Evolutionary conservation across 495 filamentous ascomycete species (phyloP).

Genomic region (Penicillium egyptiacum): DNA sequence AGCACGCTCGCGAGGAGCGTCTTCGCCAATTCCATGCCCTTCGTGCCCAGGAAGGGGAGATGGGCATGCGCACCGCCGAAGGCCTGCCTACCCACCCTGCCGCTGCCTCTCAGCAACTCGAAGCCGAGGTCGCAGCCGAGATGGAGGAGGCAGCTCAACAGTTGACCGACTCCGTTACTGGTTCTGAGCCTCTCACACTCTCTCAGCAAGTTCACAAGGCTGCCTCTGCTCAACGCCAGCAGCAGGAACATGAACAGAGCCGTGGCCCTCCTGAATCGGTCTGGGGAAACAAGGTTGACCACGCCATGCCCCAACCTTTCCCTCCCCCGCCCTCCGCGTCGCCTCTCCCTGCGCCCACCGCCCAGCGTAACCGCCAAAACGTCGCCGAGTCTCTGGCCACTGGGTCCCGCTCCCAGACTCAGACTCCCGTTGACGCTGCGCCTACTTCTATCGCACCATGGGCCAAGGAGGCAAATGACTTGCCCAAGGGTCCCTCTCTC

Average conservation of each 20-base stretch:
- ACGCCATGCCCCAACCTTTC: conserved; percentile 74
- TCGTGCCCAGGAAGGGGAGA: conserved; percentile 53
- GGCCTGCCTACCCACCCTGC: conserved; percentile 46
- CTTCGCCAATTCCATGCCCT: conserved; percentile 64
- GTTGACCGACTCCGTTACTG: conserved; percentile 22
- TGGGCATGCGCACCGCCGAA: conserved; percentile 42
- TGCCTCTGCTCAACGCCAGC: conserved; percentile 62
- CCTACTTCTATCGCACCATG: conserved; percentile 81
- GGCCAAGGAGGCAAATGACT: conserved; percentile 80
- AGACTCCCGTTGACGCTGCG: conserved; percentile 65
- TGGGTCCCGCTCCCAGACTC: conserved; percentile 69
- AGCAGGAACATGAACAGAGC: conserved; percentile 44
- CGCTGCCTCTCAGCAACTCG: conserved; percentile 26
- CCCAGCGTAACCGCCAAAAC: conserved; percentile 79
- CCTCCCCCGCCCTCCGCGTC: conserved; percentile 71
- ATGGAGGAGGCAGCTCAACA: conserved; percentile 23
- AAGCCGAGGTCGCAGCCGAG: conserved; percentile 25
- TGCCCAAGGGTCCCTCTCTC: conserved; percentile 84
- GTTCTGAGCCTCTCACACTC: conserved; percentile 57
- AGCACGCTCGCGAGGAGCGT: conserved; percentile 56
- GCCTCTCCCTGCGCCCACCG: conserved; percentile 81
- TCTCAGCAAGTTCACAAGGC: conserved; percentile 90
- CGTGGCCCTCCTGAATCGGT: conserved; percentile 54
- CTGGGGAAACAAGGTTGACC: conserved; percentile 57
- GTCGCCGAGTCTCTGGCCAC: conserved; percentile 77